A percentile compares a stretch with the other conserved stretches of the same genome.
These are phyloP conservation scores for Silybum marianum DNA, from an alignment of 129 eudicot species.

Conservation along the genomic window DNA sequence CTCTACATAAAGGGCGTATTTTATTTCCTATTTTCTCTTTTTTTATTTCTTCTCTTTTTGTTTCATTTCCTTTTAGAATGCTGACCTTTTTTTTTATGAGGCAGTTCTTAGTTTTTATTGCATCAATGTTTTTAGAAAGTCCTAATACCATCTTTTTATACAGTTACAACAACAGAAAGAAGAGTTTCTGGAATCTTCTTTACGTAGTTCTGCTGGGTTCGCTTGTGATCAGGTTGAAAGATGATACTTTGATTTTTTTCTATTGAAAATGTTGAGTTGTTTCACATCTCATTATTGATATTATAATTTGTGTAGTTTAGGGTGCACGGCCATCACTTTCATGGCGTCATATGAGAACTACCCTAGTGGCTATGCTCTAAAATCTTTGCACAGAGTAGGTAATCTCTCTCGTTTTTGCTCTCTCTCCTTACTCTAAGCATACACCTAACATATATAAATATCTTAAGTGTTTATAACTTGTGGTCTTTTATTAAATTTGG, in stretches of 20 bases:
- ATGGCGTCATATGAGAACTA: constrained; percentile 95
- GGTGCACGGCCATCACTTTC: constrained; percentile 59
- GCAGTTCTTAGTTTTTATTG: constrained; percentile 13
- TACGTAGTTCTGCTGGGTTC: constrained; percentile 54
- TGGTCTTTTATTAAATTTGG: neutral
- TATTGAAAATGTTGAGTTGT: neutral
- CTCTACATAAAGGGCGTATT: neutral
- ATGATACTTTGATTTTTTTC: neutral
- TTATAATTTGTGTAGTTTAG: constrained; percentile 68
- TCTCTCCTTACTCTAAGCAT: neutral
- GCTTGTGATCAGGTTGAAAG: constrained; percentile 67
- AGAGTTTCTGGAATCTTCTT: constrained; percentile 76
- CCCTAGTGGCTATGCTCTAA: constrained; percentile 90
- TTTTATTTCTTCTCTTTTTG: neutral
- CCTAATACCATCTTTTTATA: constrained; percentile 18
- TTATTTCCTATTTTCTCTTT: neutral
- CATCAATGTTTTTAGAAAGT: neutral
- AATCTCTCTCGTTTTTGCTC: constrained; percentile 34
- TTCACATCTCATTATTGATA: constrained; percentile 21
- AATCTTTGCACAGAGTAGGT: constrained; percentile 73
- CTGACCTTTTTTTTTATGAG: neutral
- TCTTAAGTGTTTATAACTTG: neutral
- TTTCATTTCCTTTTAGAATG: neutral
- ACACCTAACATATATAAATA: neutral
- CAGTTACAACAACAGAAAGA: constrained; percentile 92